Conservation (phyloP, 1,139 yeast species). For the Yamadazyma atlantica region DNA sequence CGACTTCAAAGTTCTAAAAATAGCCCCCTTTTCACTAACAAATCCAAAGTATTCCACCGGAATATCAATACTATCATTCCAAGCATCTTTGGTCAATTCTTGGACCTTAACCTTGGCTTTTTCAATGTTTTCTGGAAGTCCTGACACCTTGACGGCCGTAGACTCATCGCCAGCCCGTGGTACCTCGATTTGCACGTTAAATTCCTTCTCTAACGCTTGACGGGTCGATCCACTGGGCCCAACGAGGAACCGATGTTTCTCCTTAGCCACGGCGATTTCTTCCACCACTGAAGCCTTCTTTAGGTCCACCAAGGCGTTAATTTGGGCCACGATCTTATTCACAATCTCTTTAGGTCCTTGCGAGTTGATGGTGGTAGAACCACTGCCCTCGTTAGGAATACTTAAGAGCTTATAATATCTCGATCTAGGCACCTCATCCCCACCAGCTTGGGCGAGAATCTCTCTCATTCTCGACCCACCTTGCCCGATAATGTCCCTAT, state of each 20-base stretch:
- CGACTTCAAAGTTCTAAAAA: conserved; percentile 55
- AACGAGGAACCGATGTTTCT: conserved; percentile 73
- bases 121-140: conserved; percentile 62
- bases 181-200: conserved; percentile 60
- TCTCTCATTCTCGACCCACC: conserved; percentile 76
- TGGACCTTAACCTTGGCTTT: conserved; percentile 52
- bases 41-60: conserved; percentile 61
- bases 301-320: conserved; percentile 63
- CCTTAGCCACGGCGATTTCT: conserved; percentile 63
- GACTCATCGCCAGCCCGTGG: conserved; percentile 62
- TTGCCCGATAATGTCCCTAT: conserved; percentile 77
- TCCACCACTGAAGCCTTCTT: conserved; percentile 64
- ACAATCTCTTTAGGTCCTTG: conserved; percentile 80
- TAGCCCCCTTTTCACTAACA: conserved; percentile 68
- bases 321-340: conserved; percentile 61
- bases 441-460: conserved; percentile 80
- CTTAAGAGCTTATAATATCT: conserved; percentile 61
- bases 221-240: conserved; percentile 83
- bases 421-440: conserved; percentile 46
- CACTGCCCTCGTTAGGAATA: conserved; percentile 73
- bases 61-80: conserved; percentile 49
- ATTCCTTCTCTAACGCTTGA: conserved; percentile 70
- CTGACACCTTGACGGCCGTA: conserved; percentile 47
- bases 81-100: conserved; percentile 54
- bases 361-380: conserved; percentile 60